Conservation (phyloP, 768 basidiomycete species). For the Kwoniella europaea region DNA sequence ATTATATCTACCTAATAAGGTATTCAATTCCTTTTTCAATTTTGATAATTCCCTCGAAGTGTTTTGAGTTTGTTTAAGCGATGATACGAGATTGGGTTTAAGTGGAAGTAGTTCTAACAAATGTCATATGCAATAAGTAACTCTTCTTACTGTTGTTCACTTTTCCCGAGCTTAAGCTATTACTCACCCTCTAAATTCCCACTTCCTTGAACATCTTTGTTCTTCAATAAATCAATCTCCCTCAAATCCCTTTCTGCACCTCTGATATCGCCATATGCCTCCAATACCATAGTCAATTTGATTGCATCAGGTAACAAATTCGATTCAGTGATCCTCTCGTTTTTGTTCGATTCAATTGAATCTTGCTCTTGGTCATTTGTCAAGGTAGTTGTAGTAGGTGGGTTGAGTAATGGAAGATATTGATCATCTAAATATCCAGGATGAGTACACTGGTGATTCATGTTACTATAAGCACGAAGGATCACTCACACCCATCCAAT, state of each 20-base stretch:
- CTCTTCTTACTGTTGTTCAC: neutral
- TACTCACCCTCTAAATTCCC: constrained; percentile 43
- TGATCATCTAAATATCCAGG: constrained; percentile 29
- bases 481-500: constrained; percentile 42
- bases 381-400: constrained; percentile 10
- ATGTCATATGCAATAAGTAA: neutral
- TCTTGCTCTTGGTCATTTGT: neutral
- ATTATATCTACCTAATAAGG: constrained; percentile 42
- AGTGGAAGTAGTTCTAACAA: constrained; percentile 37
- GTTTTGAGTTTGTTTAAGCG: constrained; percentile 1
- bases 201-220: constrained; percentile 40
- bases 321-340: constrained; percentile 19
- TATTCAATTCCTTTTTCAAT: constrained; percentile 26
- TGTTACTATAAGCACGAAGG: neutral
- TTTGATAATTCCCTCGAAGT: constrained; percentile 21
- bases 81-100: constrained; percentile 11
- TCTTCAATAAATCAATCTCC: constrained; percentile 39
- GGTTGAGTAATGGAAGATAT: constrained; percentile 39
- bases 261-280: constrained; percentile 43
- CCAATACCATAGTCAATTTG: constrained; percentile 46
- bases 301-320: constrained; percentile 38
- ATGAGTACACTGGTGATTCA: too few relatives aligned
- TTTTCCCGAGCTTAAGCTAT: neutral
- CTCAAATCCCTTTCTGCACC: constrained; percentile 42
- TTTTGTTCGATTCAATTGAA: neutral